Conservation (phyloP, 768 basidiomycete species). For the Kwoniella pini region DNA sequence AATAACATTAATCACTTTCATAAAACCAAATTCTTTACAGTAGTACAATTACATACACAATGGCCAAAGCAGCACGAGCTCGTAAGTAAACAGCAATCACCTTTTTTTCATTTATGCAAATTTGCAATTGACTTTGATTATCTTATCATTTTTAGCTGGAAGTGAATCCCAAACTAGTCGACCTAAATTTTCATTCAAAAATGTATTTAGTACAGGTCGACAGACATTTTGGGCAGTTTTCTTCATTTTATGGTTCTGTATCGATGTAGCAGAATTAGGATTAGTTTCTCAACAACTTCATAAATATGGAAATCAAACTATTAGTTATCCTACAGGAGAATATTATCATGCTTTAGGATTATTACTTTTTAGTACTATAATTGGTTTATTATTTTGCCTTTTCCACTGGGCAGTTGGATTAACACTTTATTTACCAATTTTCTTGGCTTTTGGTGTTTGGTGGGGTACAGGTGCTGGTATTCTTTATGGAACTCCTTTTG, state of each 20-base stretch:
- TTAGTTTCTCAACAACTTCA: conserved; percentile 43
- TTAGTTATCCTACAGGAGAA: conserved; percentile 26
- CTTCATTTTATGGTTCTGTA: conserved; percentile 38
- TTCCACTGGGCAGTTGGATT: conserved; percentile 37
- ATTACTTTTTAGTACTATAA: conserved; percentile 33
- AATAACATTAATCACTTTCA: neutral
- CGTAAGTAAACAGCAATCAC: neutral
- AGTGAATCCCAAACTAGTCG: neutral
- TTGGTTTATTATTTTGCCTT: conserved; percentile 31
- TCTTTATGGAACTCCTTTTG: conserved; percentile 38
- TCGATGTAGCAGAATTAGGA: conserved; percentile 34
- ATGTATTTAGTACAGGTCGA: conserved; percentile 29
- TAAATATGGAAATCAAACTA: conserved; percentile 23
- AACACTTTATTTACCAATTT: conserved; percentile 27
- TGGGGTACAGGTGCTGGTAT: conserved; percentile 43
- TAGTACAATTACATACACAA: neutral
- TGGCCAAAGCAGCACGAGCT: conserved; percentile 6
- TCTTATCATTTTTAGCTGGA: neutral
- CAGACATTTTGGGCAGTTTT: conserved; percentile 32
- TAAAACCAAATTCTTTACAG: neutral
- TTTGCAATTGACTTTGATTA: neutral
- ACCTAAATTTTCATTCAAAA: conserved; percentile 10
- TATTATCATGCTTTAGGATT: conserved; percentile 36
- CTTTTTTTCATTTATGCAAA: neutral
- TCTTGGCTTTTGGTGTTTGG: conserved; percentile 36